phyloP scores from a whole-genome alignment of 495 filamentous ascomycete species.

The Penicillium diatomitis region DNA sequence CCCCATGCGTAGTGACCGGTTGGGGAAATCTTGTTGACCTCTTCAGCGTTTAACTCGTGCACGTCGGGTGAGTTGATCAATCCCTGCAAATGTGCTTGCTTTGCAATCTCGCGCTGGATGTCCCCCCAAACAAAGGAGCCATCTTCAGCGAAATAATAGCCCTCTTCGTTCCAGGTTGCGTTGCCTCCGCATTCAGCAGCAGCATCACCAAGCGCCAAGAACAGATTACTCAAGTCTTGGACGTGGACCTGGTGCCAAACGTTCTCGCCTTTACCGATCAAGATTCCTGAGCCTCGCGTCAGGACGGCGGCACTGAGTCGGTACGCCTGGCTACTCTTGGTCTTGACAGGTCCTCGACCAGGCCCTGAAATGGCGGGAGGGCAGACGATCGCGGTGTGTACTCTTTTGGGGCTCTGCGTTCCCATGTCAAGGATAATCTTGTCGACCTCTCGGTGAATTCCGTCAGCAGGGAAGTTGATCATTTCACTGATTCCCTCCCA shows the following conservation, averaged over 20 bases:
- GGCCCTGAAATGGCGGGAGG: conserved; percentile 72
- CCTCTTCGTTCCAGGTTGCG: conserved; percentile 64
- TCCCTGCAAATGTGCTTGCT: conserved; percentile 53
- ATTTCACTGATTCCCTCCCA: conserved; percentile 49
- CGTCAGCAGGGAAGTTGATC: conserved; percentile 44
- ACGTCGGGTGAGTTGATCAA: conserved; percentile 51
- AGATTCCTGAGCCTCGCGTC: conserved; percentile 51
- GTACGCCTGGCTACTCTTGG: conserved; percentile 57
- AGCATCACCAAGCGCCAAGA: conserved; percentile 55
- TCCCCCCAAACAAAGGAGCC: conserved; percentile 65
- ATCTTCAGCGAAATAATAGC: conserved; percentile 68
- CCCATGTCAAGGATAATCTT: conserved; percentile 45
- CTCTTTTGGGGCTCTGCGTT: conserved; percentile 29
- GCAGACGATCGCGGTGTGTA: conserved; percentile 64
- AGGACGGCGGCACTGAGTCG: conserved; percentile 46
- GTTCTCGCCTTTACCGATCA: conserved; percentile 54
- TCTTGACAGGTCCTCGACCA: conserved; percentile 63
- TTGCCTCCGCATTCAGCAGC: conserved; percentile 47
- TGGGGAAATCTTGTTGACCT: conserved; percentile 22
- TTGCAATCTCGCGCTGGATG: conserved; percentile 49
- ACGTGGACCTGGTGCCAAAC: conserved; percentile 71
- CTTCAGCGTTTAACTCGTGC: conserved; percentile 20
- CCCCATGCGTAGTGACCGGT: conserved; percentile 43
- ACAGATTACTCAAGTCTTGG: conserved; percentile 59
- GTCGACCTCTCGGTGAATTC: conserved; percentile 53